phyloP scores from a whole-genome alignment of 1,284 basidiomycete genomes.

The Takashimella koratensis region DNA sequence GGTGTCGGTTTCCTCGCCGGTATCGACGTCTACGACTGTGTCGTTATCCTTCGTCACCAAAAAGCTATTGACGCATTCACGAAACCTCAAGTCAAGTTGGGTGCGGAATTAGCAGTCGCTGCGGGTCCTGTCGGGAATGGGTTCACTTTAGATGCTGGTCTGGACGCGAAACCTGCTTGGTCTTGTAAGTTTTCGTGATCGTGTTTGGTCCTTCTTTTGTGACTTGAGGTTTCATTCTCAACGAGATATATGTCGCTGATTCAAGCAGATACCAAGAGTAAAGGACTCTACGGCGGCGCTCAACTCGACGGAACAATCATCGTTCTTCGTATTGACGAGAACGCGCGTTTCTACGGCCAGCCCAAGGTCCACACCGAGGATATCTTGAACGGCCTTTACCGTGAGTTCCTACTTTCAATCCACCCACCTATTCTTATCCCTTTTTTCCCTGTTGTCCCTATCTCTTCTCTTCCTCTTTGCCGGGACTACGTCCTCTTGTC shows the following conservation, averaged over 20 bases:
- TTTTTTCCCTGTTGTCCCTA: no score
- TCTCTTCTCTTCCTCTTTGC: neutral
- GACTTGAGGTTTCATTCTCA: no score
- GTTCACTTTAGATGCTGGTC: neutral
- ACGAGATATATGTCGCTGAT: no score
- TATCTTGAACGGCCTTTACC: constrained; percentile 1
- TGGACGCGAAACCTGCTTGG: neutral
- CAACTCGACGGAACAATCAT: neutral
- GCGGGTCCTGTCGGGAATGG: neutral
- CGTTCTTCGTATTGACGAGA: neutral
- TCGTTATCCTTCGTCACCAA: neutral
- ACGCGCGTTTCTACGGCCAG: neutral
- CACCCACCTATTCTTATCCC: neutral
- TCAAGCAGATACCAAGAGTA: neutral
- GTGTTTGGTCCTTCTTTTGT: no score
- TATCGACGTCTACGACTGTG: neutral
- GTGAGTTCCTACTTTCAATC: neutral
- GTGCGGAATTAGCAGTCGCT: neutral
- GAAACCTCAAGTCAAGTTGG: neutral
- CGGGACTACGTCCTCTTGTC: no score
- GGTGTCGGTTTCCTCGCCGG: neutral
- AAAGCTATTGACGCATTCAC: neutral
- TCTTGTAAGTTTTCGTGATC: neutral
- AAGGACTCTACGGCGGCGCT: neutral
- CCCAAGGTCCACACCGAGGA: neutral